A percentile compares a stretch with the other conserved stretches of the same genome.
These are phyloP conservation scores for Phyllosticta capitalensis DNA, from an alignment of 2,329 filamentous ascomycete species.

Conservation along the genomic window DNA sequence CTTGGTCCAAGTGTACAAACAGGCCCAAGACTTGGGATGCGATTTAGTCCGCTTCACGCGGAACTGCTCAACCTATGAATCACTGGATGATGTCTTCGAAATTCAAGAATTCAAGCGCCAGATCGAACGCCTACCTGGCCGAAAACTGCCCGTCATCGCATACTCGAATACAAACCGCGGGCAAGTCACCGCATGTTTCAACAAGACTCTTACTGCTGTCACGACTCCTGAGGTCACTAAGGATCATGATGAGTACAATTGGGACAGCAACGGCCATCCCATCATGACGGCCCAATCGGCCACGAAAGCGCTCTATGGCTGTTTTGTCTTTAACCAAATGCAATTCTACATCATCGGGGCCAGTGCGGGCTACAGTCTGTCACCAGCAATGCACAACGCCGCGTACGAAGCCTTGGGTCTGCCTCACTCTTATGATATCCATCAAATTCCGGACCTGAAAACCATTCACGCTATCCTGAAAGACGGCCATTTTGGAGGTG, in stretches of 20 bases:
- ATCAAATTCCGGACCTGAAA: slow-evolving; percentile 53
- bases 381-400: slow-evolving; percentile 67
- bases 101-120: slow-evolving; percentile 47
- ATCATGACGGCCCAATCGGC: slow-evolving; percentile 53
- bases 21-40: slow-evolving; percentile 48
- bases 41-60: slow-evolving; percentile 54
- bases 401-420: slow-evolving; percentile 59
- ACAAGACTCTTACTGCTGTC: slow-evolving; percentile 54
- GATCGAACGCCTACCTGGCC: slow-evolving; percentile 35
- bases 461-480: slow-evolving; percentile 55
- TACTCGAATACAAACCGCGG: slow-evolving; percentile 58
- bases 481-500: slow-evolving; percentile 60
- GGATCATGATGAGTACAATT: slow-evolving; percentile 23
- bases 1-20: slow-evolving; percentile 50
- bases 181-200: slow-evolving; percentile 56
- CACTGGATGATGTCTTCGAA: slow-evolving; percentile 54
- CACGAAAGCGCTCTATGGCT: slow-evolving; percentile 55
- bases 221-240: slow-evolving; percentile 28
- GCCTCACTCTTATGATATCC: slow-evolving; percentile 56
- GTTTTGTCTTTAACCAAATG: slow-evolving; percentile 59
- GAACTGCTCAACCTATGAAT: slow-evolving; percentile 33
- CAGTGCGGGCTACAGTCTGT: slow-evolving; percentile 62
- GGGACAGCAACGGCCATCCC: slow-evolving; percentile 29
- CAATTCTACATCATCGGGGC: slow-evolving; percentile 67
- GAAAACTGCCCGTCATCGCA: slow-evolving; percentile 47